phyloP scores from a whole-genome alignment of 2,329 filamentous ascomycete species.

The Bipolaris cookei region DNA sequence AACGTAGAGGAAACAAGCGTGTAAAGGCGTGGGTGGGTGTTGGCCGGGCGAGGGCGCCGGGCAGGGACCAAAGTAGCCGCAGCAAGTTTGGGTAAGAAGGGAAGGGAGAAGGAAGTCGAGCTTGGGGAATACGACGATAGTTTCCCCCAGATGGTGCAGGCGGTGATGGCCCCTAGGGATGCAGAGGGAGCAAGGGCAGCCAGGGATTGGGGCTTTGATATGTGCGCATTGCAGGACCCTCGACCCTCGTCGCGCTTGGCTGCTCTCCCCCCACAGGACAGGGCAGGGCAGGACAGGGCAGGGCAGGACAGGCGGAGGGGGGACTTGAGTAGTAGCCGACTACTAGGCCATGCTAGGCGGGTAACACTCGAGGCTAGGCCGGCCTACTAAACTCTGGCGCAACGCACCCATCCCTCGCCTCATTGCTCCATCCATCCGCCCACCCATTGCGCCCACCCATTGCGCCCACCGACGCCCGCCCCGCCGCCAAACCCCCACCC shows the following conservation, averaged over 20 bases:
- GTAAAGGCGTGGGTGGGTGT: background rate
- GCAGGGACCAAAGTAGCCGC: background rate
- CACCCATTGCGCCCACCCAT: too few species aligned
- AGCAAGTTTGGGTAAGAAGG: background rate
- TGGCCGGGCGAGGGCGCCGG: conserved; percentile 3
- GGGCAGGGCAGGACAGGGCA: background rate
- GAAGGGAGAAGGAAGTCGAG: background rate
- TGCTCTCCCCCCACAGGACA: background rate
- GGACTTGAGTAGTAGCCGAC: too few species aligned
- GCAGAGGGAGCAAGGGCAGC: conserved; percentile 2
- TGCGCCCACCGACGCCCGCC: background rate
- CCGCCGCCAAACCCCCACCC: conserved; percentile 30
- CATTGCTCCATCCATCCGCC: too few species aligned
- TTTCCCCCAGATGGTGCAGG: background rate
- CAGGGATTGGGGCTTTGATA: conserved; percentile 16
- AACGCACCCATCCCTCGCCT: too few species aligned
- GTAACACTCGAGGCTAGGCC: too few species aligned
- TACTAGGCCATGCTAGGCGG: too few species aligned
- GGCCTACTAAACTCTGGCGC: conserved; percentile 9
- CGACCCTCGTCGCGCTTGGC: background rate
- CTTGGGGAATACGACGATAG: background rate
- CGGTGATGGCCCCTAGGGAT: conserved; percentile 6
- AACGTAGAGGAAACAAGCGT: conserved; percentile 4
- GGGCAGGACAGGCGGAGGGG: too few species aligned
- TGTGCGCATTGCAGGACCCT: conserved; percentile 16